Base-by-base conservation (phyloP, 129 eudicot genomes). In the Heracleum sosnowskyi region DNA sequence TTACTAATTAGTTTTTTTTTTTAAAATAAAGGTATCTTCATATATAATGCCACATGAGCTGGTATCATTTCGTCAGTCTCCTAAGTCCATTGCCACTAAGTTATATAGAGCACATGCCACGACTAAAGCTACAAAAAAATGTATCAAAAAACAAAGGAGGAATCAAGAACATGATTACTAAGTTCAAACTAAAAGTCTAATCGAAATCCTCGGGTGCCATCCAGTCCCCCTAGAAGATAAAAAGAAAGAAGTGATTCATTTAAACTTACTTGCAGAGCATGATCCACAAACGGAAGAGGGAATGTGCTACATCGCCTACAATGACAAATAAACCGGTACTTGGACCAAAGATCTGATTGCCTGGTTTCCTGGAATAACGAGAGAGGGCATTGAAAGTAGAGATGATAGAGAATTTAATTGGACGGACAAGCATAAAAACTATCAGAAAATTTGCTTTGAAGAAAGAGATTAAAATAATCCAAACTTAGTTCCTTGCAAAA, bases 241-340 rank as follows among this genome's bases (percentile, higher is more conserved):
- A 41, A 18, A 18, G 16, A 68, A 13, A 35, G 26, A 79, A n/a
- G 10, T 26, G 51, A 46, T 22, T 5, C 63, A 28, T 29, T 29
- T 68, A 9, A 81, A 70, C 85, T 85, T 88, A 90, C 96, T 72
- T 90, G 86, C 77, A 92, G 77, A 66, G 46, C 75, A 39, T 63
- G 82, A 83, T 92, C 96, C 64, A 88, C 88, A 79, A 81, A 87
- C 73, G 85, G 44, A 53, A 76, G 75, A 55, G 97, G 96, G 24
- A 76, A 63, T 62, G 90, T 86, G 77, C 78, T 42, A 62, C 97
- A 92, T 31, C 97, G 93, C 51, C 57, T 62, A 81, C 97, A 92
- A 78, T 64, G 31, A 78, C 96, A 92, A 33, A 78, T 55, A 45
- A 92, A 90, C 39, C 85, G 82, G 78, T 88, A 90, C 80, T 92